Evolutionary conservation across 169 alveolate genomes (phyloP), one percentile per base, ranked within the genome.

Genomic region (Plasmodium berghei): DNA sequence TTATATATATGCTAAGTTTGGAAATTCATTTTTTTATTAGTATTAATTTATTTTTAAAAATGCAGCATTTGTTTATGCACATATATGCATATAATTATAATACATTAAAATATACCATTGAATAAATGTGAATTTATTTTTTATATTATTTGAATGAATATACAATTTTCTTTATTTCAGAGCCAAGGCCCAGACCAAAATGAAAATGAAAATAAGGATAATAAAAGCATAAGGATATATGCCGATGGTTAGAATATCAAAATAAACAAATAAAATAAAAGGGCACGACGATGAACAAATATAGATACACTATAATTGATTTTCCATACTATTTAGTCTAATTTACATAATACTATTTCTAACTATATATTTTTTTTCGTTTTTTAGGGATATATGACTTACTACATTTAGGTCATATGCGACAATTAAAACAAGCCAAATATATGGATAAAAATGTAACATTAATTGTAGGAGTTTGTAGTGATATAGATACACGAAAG

Each of bases 351-450:
- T 10, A n/a, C 9, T 42, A 12, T 12, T 18, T 42, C 22, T 40
- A 24, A 26, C 10, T 52, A 22, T 26, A 61, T 75, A 45, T 24
- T 9, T 24, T 1, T 20, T 5, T 40, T 28, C 28, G 9, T 9
- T 54, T 80, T 69, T 26, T 55, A 72, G 99, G 99, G 0, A 99
- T 98, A 54, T 98, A 97, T 87, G 99, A 98, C 88, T 95, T 98
- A 95, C 96, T 97, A 70, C 99, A 98, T 85, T 92, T 97, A 62
- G 99, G 99, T 16, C 99, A 98, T 88, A 97, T 98, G 95, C 89
- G 98, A 72, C 98, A 97, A 70, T 93, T 98, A 9, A 98, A 98
- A 77, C 99, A 98, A 93, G 99, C 99, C 34, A 98, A 98, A 91
- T 97, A 97, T 77, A 94, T 97, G 94, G 98, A 96, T 92, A 96